Evolutionary conservation across 129 eudicot species (phyloP).

Genomic region (Escallonia rubra): DNA sequence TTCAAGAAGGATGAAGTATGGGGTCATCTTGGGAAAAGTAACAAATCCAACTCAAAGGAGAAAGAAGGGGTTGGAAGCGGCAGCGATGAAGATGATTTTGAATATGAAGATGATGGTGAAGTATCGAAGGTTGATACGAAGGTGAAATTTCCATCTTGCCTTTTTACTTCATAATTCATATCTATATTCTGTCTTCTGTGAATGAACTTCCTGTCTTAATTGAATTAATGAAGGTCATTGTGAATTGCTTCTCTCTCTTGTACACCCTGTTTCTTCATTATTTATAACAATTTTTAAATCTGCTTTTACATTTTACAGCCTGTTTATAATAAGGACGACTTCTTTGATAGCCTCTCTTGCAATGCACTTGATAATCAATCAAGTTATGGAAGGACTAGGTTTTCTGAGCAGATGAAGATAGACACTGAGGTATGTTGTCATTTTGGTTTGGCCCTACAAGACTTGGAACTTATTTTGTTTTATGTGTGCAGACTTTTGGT

Average conservation of each 20-base stretch:
- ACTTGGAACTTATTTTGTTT: conserved; percentile 1
- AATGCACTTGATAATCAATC: conserved; percentile 47
- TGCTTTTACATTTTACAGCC: conserved; percentile 47
- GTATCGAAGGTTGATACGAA: conserved; percentile 46
- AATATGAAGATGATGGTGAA: conserved; percentile 53
- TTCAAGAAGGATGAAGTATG: conserved; percentile 94
- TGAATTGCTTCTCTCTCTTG: too few relatives aligned
- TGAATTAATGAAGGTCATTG: too few relatives aligned
- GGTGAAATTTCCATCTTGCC: conserved; percentile 26
- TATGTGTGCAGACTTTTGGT: conserved; percentile 73
- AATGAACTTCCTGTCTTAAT: not conserved
- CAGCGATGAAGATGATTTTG: conserved; percentile 54
- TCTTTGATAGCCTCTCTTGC: conserved; percentile 77
- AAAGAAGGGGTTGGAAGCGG: conserved; percentile 40
- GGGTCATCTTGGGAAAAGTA: conserved; percentile 81
- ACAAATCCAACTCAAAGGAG: conserved; percentile 37
- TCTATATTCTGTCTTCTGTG: too few relatives aligned
- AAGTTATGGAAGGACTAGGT: conserved; percentile 61
- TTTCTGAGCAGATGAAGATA: conserved; percentile 85
- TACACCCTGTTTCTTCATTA: too few relatives aligned
- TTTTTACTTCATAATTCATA: not conserved
- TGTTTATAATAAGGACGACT: conserved; percentile 84
- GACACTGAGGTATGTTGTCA: conserved; percentile 67
- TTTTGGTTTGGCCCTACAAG: not conserved
- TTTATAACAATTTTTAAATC: not conserved